These are phyloP conservation scores for Medicago truncatula DNA, from an alignment of 306 rosid species.

Conservation along the genomic window DNA sequence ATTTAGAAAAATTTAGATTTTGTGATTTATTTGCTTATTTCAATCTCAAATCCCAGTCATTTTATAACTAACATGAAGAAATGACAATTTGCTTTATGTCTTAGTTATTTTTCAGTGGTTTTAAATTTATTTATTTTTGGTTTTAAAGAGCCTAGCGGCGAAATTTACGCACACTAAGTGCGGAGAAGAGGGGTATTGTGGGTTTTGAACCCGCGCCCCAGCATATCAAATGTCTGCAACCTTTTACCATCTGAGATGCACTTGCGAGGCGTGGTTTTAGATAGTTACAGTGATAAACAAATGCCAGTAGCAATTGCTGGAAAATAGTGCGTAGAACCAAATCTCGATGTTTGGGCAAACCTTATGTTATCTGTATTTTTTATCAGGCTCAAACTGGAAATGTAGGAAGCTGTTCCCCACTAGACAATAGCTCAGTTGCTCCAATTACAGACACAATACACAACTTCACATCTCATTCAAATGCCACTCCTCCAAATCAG, in stretches of 20 bases:
- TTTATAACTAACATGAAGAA: constrained; percentile 12
- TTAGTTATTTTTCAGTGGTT: constrained; percentile 35
- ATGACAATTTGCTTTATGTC: constrained; percentile 11
- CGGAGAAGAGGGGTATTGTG: not conserved
- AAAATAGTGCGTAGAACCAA: constrained; percentile 14
- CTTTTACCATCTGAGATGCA: not conserved
- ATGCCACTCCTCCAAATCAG: constrained; percentile 54
- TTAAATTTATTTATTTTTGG: not conserved
- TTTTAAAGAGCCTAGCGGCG: not conserved
- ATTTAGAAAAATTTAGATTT: constrained; percentile 26
- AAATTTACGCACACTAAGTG: not conserved
- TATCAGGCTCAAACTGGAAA: constrained; percentile 60
- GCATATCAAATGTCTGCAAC: not conserved
- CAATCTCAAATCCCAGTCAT: constrained; percentile 19
- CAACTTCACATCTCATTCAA: constrained; percentile 52
- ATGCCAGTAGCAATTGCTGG: constrained; percentile 27
- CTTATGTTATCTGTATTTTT: constrained; percentile 40
- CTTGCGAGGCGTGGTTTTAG: constrained; percentile 1
- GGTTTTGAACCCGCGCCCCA: constrained; percentile 1
- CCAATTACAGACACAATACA: constrained; percentile 43
- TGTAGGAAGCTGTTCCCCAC: constrained; percentile 57
- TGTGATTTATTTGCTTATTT: constrained; percentile 33
- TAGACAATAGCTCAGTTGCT: constrained; percentile 53
- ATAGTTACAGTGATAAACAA: constrained; percentile 23
- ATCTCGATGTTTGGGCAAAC: constrained; percentile 8